Evolutionary conservation across 1,284 basidiomycete genomes (phyloP), one percentile per base, ranked within the genome.

Genomic region (Moesziomyces parantarcticus): DNA sequence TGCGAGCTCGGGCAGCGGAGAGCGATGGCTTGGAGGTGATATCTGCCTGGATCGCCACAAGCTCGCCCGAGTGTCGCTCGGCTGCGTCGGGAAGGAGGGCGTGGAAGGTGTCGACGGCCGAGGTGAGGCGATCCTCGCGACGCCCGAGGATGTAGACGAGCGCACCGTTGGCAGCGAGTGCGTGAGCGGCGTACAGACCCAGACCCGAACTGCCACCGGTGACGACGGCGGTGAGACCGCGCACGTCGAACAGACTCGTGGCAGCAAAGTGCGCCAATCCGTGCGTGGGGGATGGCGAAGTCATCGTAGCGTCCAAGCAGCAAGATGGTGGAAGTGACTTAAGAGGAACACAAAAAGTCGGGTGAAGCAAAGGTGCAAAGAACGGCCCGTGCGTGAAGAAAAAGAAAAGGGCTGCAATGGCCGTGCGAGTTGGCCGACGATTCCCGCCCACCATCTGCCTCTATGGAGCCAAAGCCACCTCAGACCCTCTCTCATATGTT

Each of bases 71-170:
- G 9, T 21, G 23, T 2, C 57, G 49, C 3, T 34, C 9, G 8
- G 54, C 10, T 5, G 50, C 18, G n/a, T 43, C 49, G 2, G 50
- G 51, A 14, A 65, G 20, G 16, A 55, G 40, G 2, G 54, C 3
- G 41, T 50, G 29, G 34, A 70, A 66, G 8, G 41, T 11, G 1
- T 51, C 41, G 1, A 65, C 69, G 20, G 61, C 68, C 3, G 43
- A 20, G 29, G 58, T 60, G 25, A 77, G 64, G 0, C 53, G 44
- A 0, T 64, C 16, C 14, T 50, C n/a, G 4, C 72, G 57, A 11
- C 75, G 63, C 5, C 72, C 75, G 29, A 75, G 29, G 25, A 77
- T 77, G 50, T 75, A 77, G 5, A 77, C 75, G 6, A 66, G 50
- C 0, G 71, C 71, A 1, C 75, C 75, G 49, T 77, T 72, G n/a